Evolutionary conservation across 768 basidiomycete genomes (phyloP).

Genomic region (Trametes punicea): DNA sequence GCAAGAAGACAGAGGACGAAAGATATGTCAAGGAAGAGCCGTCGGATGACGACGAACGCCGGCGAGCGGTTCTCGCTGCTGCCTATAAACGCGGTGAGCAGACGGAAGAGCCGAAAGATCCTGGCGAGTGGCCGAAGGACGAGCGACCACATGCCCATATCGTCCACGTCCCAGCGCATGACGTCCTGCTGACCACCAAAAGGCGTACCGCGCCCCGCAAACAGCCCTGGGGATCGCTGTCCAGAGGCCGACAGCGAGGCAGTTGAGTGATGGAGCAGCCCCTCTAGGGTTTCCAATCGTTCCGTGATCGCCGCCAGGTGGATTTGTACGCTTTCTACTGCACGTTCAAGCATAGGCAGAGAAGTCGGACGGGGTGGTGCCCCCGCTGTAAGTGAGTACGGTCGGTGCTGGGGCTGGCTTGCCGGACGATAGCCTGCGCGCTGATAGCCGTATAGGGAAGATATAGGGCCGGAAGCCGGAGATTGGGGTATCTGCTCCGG

Average conservation of each 20-base stretch:
- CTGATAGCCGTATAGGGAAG: constrained; percentile 1
- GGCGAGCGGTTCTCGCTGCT: constrained; percentile 62
- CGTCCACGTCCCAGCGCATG: constrained; percentile 63
- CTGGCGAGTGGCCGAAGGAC: constrained; percentile 63
- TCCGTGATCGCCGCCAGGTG: constrained; percentile 81
- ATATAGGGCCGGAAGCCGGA: constrained; percentile 12
- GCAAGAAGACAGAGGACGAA: constrained; percentile 67
- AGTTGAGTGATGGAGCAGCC: constrained; percentile 22
- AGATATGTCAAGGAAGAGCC: constrained; percentile 74
- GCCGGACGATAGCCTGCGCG: constrained; percentile 11
- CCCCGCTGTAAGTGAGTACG: constrained; percentile 15
- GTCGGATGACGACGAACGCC: constrained; percentile 61
- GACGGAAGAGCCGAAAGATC: constrained; percentile 45
- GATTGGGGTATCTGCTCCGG: constrained; percentile 17
- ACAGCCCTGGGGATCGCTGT: constrained; percentile 19
- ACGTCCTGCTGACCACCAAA: constrained; percentile 13
- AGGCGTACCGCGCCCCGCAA: constrained; percentile 19
- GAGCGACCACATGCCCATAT: constrained; percentile 81
- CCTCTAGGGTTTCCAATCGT: constrained; percentile 59
- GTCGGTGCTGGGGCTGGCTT: constrained; percentile 20
- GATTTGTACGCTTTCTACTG: constrained; percentile 75
- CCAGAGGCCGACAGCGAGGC: constrained; percentile 35
- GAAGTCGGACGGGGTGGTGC: constrained; percentile 35
- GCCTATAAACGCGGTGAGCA: constrained; percentile 56
- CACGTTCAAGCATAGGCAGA: constrained; percentile 60